phyloP scores from a whole-genome alignment of 352 stramenopile species.

The Pythium phragmitis region DNA sequence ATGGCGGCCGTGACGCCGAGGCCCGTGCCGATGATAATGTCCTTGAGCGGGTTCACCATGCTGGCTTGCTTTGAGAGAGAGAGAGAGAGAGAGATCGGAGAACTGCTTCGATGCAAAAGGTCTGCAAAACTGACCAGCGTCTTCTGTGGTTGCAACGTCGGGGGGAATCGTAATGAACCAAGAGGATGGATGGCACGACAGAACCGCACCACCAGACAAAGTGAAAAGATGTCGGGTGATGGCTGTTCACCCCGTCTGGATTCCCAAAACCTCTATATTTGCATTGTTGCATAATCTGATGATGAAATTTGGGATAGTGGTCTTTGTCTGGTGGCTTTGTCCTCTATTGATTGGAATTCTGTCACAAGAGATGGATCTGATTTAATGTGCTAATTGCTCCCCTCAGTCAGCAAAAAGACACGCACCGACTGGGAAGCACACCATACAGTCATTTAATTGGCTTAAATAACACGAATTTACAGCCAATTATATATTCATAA shows the following conservation, averaged over 20 bases:
- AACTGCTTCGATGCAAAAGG: conserved; percentile 12
- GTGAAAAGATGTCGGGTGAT: not conserved
- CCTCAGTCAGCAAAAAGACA: conserved; percentile 20
- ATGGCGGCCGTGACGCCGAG: conserved; percentile 53
- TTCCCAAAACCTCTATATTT: not conserved
- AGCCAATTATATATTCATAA: conserved; percentile 3
- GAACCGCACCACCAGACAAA: conserved; percentile 25
- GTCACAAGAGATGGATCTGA: not conserved
- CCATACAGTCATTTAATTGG: conserved; percentile 7
- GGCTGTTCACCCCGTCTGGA: conserved; percentile 13
- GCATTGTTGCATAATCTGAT: no score
- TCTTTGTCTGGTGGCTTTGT: no score
- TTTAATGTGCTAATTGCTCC: not conserved
- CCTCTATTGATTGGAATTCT: not conserved
- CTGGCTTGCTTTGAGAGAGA: conserved; percentile 16
- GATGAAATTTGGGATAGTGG: no score
- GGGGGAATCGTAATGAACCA: conserved; percentile 6
- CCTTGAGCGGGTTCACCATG: conserved; percentile 82
- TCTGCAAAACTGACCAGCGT: conserved; percentile 25
- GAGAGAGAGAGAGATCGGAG: not conserved
- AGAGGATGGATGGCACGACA: conserved; percentile 21
- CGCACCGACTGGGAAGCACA: conserved; percentile 10
- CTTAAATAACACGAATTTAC: conserved; percentile 2
- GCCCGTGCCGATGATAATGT: conserved; percentile 72
- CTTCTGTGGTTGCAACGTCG: conserved; percentile 32